Conservation (phyloP, 2,329 filamentous ascomycete species). For the Didymella keratinophila region DNA sequence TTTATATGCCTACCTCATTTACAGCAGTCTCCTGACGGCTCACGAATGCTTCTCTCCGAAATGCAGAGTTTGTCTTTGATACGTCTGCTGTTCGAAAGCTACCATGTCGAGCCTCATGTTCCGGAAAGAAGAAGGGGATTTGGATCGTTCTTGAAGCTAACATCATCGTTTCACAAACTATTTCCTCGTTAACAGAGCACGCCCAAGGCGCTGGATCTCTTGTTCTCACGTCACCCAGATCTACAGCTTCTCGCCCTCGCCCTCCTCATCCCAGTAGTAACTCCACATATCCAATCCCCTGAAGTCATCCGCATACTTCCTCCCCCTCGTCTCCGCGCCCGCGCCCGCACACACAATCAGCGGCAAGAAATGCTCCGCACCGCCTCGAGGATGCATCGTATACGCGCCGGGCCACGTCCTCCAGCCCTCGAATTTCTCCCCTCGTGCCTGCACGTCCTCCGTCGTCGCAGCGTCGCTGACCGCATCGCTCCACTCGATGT, state of each 20-base stretch:
- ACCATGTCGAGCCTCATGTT: too few relatives aligned
- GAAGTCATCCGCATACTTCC: slow-evolving; percentile 60
- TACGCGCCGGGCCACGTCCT: slow-evolving; percentile 58
- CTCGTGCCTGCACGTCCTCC: slow-evolving; percentile 48
- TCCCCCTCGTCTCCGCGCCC: slow-evolving; percentile 53
- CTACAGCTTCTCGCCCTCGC: slow-evolving; percentile 5
- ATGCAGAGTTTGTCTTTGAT: too few relatives aligned
- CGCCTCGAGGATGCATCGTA: slow-evolving; percentile 62
- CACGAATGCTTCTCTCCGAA: too few relatives aligned
- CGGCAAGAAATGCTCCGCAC: slow-evolving; percentile 67
- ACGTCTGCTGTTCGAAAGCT: too few relatives aligned
- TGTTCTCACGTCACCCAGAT: not conserved
- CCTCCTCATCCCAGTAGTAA: slow-evolving; percentile 61
- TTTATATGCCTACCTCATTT: too few relatives aligned
- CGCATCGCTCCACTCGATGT: slow-evolving; percentile 57
- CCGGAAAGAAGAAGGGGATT: too few relatives aligned
- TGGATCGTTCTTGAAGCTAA: too few relatives aligned
- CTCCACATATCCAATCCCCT: slow-evolving; percentile 61
- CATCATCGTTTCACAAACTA: too few relatives aligned
- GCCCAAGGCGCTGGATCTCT: not conserved
- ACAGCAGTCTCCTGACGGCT: too few relatives aligned
- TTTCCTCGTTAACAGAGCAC: not conserved
- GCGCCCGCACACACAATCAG: slow-evolving; percentile 65
- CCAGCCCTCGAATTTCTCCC: slow-evolving; percentile 57
- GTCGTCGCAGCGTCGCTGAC: slow-evolving; percentile 55